phyloP scores from a whole-genome alignment of 73 alveolate genomes.

The Tetrahymena malaccensis region DNA sequence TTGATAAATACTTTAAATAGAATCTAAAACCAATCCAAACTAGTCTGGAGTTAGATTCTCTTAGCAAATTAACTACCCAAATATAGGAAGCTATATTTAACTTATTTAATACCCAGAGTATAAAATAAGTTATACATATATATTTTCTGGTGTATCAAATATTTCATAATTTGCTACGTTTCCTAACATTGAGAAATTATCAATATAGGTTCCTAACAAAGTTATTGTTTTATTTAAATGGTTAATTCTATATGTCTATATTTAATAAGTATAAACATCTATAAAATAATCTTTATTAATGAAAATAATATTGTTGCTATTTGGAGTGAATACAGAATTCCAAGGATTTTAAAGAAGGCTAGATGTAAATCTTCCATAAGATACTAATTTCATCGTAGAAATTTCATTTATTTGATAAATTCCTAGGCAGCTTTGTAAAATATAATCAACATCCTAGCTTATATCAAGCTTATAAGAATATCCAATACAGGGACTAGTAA shows the following conservation, averaged over 20 bases:
- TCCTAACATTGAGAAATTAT: background rate
- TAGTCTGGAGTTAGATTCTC: background rate
- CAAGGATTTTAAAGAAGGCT: background rate
- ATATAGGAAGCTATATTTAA: background rate
- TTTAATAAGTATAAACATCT: background rate
- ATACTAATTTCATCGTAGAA: background rate
- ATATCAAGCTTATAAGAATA: background rate
- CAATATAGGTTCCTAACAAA: background rate
- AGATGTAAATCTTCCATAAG: background rate
- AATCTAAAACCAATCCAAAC: background rate
- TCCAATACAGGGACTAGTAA: background rate
- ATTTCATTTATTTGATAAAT: background rate
- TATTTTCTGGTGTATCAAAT: background rate
- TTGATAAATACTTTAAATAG: background rate
- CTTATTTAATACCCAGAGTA: background rate
- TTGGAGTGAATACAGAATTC: background rate
- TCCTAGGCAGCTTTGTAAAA: background rate
- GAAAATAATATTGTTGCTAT: background rate
- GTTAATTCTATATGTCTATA: no score
- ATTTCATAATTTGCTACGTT: background rate
- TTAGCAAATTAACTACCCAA: background rate
- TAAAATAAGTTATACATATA: no score
- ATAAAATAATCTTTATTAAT: background rate
- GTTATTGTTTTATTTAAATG: no score
- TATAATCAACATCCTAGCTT: background rate